These are phyloP conservation scores for Geotrichum carabidarum DNA, from an alignment of 1,139 yeast genomes.

Conservation along the genomic window DNA sequence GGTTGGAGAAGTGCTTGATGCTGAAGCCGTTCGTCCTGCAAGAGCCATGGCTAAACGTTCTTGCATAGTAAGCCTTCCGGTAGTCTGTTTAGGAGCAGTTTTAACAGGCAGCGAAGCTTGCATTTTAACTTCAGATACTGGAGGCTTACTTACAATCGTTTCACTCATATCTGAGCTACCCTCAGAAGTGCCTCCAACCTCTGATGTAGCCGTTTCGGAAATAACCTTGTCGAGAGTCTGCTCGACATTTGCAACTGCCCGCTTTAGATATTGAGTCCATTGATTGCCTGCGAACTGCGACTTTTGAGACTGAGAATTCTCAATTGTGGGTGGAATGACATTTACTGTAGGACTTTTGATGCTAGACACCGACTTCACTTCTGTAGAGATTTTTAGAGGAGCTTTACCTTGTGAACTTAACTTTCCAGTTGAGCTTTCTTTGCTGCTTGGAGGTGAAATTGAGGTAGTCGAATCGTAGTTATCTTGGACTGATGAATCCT, in stretches of 20 bases:
- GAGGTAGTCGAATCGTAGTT: no score
- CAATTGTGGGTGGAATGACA: no score
- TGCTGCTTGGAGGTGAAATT: no score
- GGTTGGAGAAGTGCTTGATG: background rate
- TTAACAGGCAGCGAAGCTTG: conserved; percentile 8
- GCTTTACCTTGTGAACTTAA: no score
- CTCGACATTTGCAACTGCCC: conserved; percentile 41
- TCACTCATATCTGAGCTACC: background rate
- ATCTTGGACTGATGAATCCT: no score
- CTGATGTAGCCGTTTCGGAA: conserved; percentile 26
- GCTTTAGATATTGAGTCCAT: conserved; percentile 36
- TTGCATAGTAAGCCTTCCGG: conserved; percentile 61
- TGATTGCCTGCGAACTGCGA: conserved; percentile 18
- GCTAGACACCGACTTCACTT: no score
- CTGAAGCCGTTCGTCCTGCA: conserved; percentile 31
- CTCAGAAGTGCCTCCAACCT: conserved; percentile 4
- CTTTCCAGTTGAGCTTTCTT: no score
- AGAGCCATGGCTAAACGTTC: conserved; percentile 82
- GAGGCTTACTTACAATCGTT: background rate
- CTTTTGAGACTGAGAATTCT: background rate
- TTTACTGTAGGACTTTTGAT: no score
- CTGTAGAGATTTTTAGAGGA: no score
- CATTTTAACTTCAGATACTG: conserved; percentile 6
- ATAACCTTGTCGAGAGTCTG: conserved; percentile 38
- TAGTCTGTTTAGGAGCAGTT: conserved; percentile 14